Percentiles rank a stretch among this genome's conserved stretches.
These are phyloP conservation scores for Thalassiosira profunda DNA, from an alignment of 108 stramenopile species.

Conservation along the genomic window DNA sequence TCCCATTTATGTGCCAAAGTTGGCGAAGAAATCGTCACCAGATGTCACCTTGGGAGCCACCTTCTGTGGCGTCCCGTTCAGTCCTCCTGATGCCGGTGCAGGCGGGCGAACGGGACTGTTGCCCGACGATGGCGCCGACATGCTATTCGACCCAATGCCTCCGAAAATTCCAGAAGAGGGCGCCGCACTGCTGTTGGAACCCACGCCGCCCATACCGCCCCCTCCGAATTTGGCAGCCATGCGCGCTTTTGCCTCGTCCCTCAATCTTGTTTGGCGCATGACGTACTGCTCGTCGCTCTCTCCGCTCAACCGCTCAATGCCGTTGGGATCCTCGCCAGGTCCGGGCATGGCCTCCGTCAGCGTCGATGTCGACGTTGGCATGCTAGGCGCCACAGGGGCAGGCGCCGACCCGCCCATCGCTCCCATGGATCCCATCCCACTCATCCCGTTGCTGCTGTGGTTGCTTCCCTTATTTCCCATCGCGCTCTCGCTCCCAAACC, in stretches of 20 bases:
- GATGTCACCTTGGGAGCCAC: slow-evolving; percentile 34
- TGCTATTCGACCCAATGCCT: slow-evolving; percentile 13
- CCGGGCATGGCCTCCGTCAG: slow-evolving; percentile 61
- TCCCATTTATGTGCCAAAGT: slow-evolving; percentile 69
- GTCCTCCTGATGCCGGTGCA: slow-evolving; percentile 20
- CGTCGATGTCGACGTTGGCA: slow-evolving; percentile 4
- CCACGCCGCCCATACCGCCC: slow-evolving; percentile 48
- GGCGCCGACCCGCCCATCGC: slow-evolving; percentile 12
- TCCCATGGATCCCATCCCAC: background rate
- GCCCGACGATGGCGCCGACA: slow-evolving; percentile 43
- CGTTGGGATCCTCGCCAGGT: slow-evolving; percentile 87
- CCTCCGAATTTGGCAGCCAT: slow-evolving; percentile 92
- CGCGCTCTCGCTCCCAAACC: slow-evolving; percentile 74
- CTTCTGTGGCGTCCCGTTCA: background rate
- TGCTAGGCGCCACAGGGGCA: slow-evolving; percentile 2
- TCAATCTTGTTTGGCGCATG: slow-evolving; percentile 82
- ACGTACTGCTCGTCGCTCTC: slow-evolving; percentile 95
- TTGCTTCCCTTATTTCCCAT: slow-evolving; percentile 1
- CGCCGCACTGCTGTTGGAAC: too few species aligned
- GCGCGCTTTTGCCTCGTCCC: slow-evolving; percentile 85
- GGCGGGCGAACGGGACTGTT: slow-evolving; percentile 9
- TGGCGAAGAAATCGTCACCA: slow-evolving; percentile 84
- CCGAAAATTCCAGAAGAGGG: slow-evolving; percentile 24
- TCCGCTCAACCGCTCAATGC: slow-evolving; percentile 87
- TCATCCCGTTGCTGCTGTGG: slow-evolving; percentile 1